Conservation (phyloP, 1,284 basidiomycete species). For the Cutaneotrichosporon sp. region DNA sequence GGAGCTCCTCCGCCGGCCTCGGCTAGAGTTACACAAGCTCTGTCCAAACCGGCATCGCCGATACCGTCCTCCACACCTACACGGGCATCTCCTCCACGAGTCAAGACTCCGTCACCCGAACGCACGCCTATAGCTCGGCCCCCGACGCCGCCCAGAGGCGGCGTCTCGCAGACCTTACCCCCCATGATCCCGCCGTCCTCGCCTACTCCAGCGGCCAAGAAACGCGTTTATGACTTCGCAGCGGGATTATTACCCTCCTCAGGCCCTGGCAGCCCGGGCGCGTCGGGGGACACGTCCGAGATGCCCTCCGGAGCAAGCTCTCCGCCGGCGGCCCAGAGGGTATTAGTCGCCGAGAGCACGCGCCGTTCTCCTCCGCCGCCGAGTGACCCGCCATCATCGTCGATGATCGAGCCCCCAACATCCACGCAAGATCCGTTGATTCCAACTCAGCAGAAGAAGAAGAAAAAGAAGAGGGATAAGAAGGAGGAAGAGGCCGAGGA, state of each 20-base stretch:
- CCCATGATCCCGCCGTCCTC: slow-evolving; percentile 12
- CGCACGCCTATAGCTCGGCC: slow-evolving; percentile 5
- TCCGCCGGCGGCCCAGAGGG: not conserved
- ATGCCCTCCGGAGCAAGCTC: not conserved
- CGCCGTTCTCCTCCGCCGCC: slow-evolving; percentile 1
- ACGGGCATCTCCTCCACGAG: not conserved
- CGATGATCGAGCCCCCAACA: not conserved
- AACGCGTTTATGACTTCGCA: slow-evolving; percentile 3
- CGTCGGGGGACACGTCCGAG: not conserved
- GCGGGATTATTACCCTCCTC: slow-evolving; percentile 9
- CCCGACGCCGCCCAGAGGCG: not conserved
- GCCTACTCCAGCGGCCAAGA: slow-evolving; percentile 11
- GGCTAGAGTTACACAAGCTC: slow-evolving; percentile 7
- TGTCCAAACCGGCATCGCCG: too few relatives aligned
- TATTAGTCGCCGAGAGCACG: not conserved
- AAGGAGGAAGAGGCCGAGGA: slow-evolving; percentile 30
- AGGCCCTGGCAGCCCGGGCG: not conserved
- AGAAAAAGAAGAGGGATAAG: slow-evolving; percentile 26
- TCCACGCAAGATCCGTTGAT: slow-evolving; percentile 16
- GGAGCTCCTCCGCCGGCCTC: slow-evolving; percentile 12
- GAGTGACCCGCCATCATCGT: not conserved
- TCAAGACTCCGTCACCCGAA: slow-evolving; percentile 4
- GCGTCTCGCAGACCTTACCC: not conserved
- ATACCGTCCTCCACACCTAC: not conserved
- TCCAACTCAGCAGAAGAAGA: slow-evolving; percentile 15